A percentile compares a stretch with the other conserved stretches of the same genome.
phyloP scores from a whole-genome alignment of 1,284 basidiomycete species.

The Sutorius eximius region DNA sequence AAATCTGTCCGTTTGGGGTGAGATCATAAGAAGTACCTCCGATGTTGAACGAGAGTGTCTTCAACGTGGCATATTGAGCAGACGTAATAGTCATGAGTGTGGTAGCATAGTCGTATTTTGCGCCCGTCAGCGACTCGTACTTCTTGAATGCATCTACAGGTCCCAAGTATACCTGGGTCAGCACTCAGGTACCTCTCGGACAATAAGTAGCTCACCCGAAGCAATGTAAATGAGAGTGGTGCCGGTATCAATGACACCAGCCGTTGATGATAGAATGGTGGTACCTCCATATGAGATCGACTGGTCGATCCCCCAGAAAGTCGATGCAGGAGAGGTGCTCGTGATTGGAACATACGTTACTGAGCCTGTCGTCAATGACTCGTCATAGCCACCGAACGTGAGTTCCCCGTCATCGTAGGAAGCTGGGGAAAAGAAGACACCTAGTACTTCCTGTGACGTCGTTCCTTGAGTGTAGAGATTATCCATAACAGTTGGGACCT shows the following conservation, averaged over 20 bases:
- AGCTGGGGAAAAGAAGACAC: constrained; percentile 50
- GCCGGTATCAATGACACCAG: constrained; percentile 39
- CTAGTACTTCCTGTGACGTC: constrained; percentile 46
- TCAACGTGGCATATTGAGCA: constrained; percentile 25
- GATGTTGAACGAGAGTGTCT: constrained; percentile 27
- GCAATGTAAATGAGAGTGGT: constrained; percentile 49
- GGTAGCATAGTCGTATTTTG: constrained; percentile 42
- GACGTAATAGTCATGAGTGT: constrained; percentile 44
- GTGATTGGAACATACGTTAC: constrained; percentile 55
- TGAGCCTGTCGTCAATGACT: constrained; percentile 39
- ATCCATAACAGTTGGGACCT: constrained; percentile 45
- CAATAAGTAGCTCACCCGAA: constrained; percentile 27
- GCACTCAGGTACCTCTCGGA: neutral
- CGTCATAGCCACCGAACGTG: constrained; percentile 50
- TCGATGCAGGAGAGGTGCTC: constrained; percentile 44
- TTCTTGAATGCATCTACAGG: constrained; percentile 47
- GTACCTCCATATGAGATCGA: constrained; percentile 44
- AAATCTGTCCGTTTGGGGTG: constrained; percentile 52
- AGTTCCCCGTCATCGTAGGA: constrained; percentile 43
- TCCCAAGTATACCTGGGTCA: too few species aligned
- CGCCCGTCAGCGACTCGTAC: constrained; percentile 55
- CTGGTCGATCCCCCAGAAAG: constrained; percentile 58
- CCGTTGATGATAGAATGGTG: constrained; percentile 39
- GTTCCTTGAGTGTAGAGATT: constrained; percentile 43
- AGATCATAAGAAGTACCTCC: constrained; percentile 40